A percentile compares a stretch with the other conserved stretches of the same genome.
Evolutionary conservation across 495 filamentous ascomycete species (phyloP).

Genomic region (Sphaerosporella brunnea): DNA sequence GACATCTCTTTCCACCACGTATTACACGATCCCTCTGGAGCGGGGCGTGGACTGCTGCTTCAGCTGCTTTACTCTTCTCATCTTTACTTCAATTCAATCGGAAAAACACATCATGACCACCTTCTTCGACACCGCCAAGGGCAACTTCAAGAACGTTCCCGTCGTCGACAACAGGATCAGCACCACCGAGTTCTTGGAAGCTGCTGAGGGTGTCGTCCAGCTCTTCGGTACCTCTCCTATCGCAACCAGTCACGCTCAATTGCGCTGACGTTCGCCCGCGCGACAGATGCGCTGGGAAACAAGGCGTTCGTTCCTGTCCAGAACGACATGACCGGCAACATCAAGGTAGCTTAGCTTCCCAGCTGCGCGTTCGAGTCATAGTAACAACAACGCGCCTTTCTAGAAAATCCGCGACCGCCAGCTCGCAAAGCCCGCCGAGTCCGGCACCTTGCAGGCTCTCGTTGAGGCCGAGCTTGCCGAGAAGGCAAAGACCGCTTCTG

Average conservation of each 20-base stretch:
- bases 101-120: constrained; percentile 30
- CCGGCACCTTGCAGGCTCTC: constrained; percentile 64
- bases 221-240: constrained; percentile 57
- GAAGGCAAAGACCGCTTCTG: constrained; percentile 67
- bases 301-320: constrained; percentile 75
- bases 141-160: constrained; percentile 65
- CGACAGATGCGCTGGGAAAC: constrained; percentile 59
- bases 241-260: neutral
- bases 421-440: constrained; percentile 55
- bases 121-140: constrained; percentile 67
- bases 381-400: no score
- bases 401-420: constrained; percentile 86
- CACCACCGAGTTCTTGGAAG: constrained; percentile 80
- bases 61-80: no score
- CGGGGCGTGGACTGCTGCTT: no score
- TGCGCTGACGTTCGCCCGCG: neutral
- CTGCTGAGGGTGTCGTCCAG: constrained; percentile 63
- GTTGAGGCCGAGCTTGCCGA: constrained; percentile 80
- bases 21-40: no score
- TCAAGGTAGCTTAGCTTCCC: no score
- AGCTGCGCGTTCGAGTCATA: no score
- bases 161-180: constrained; percentile 52
- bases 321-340: constrained; percentile 74
- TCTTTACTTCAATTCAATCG: constrained; percentile 1
- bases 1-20: no score